phyloP scores from a whole-genome alignment of 2,329 filamentous ascomycete species.

The Sporothrix sp. region DNA sequence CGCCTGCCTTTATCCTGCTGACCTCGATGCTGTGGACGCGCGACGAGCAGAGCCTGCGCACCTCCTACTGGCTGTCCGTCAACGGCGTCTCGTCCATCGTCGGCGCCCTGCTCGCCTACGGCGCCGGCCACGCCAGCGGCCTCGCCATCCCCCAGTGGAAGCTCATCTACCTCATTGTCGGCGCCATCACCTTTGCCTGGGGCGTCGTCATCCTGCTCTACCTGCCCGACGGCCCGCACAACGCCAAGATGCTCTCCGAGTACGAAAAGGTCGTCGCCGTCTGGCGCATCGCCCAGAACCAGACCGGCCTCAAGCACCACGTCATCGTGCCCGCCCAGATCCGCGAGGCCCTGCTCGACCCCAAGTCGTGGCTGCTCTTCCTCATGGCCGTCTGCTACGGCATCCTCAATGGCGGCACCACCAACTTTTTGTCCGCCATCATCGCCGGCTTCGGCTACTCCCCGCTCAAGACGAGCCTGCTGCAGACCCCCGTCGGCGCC shows the following conservation, averaged over 20 bases:
- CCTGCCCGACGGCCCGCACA: constrained; percentile 28
- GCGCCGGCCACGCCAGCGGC: constrained; percentile 19
- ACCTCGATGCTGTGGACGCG: constrained; percentile 31
- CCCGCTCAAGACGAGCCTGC: constrained; percentile 29
- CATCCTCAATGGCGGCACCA: constrained; percentile 32
- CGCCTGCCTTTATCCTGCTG: constrained; percentile 29
- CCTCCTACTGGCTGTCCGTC: constrained; percentile 26
- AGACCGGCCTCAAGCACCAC: constrained; percentile 33
- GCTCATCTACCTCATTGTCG: constrained; percentile 18
- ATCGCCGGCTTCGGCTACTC: constrained; percentile 27
- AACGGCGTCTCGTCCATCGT: constrained; percentile 25
- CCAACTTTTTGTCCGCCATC: constrained; percentile 36
- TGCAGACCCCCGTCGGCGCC: constrained; percentile 34
- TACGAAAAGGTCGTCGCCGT: constrained; percentile 30
- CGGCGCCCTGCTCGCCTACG: constrained; percentile 24
- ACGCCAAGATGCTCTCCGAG: constrained; percentile 27
- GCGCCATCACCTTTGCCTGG: constrained; percentile 18
- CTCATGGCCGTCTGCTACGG: constrained; percentile 24
- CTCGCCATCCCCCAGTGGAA: constrained; percentile 23
- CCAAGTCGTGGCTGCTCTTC: constrained; percentile 23
- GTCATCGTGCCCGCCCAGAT: constrained; percentile 27
- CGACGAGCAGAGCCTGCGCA: constrained; percentile 29
- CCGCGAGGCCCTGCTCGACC: constrained; percentile 22
- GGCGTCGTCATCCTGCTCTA: constrained; percentile 19
- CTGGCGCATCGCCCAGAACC: constrained; percentile 30